Base-by-base conservation (phyloP, 192 early-diverging fungal genomes). In the Lobosporangium transversale region DNA sequence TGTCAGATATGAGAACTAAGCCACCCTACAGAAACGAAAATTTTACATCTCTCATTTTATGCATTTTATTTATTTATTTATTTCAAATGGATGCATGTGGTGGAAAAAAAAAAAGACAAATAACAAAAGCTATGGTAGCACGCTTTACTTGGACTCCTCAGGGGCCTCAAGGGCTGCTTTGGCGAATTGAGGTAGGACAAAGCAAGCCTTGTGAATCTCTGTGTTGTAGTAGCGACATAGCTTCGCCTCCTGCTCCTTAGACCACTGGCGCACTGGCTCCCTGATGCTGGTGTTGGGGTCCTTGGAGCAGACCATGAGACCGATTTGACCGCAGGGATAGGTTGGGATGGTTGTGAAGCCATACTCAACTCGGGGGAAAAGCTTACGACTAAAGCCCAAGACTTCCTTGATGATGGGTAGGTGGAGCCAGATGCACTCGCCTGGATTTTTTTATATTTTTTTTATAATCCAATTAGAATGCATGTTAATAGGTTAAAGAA, bases 371-470 rank as follows among this genome's bases (percentile, higher is more conserved):
- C 88, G 85, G 12, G 98, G 94, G 85, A 93, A 99, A 62, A 99
- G 82, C 40, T 86, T 81, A 62, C 88, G 88, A 55, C 90, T 90
- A 78, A 91, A 90, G 17, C 86, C 80, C 68, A 95, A 85, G 24
- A 99, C 95, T 58, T 92, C 83, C 84, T 91, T 92, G 91, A 99
- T 98, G 35, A 99, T 88, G 27, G 86, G 79, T 59, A 97, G 79
- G 66, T 99, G 96, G 54, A 99, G 93, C 97, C 98, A 99, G 87
- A 94, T 92, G 90, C 98, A 98, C 88, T 99, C 98, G 82, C 94
- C 80, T 81, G 40, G n/a, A n/a, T n/a, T n/a, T n/a, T n/a, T n/a
- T n/a, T n/a, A n/a, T n/a, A n/a, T n/a, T n/a, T n/a, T n/a, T 30
- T 12, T 11, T n/a, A 11, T 3, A 66, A 14, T 40, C 37, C 7